Evolutionary conservation across 1,139 yeast species (phyloP).

Genomic region (Williopsis jadinii): DNA sequence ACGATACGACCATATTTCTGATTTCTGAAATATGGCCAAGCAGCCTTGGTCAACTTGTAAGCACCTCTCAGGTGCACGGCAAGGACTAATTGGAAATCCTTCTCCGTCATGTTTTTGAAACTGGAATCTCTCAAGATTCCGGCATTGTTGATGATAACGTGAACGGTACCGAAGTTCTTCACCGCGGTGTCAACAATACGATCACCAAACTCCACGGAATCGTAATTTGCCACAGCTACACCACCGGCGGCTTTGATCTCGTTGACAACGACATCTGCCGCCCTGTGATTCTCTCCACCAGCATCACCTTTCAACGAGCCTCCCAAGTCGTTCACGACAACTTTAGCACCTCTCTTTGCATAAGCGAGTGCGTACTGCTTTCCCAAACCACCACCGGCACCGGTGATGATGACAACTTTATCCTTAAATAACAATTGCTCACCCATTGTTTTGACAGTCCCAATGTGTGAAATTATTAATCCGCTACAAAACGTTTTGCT

Average conservation of each 20-base stretch:
- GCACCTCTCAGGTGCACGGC: conserved; percentile 91
- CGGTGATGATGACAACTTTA: conserved; percentile 87
- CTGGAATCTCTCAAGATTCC: conserved; percentile 75
- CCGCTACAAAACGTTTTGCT: background rate
- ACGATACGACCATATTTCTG: conserved; percentile 85
- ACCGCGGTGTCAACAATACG: conserved; percentile 84
- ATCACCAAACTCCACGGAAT: conserved; percentile 83
- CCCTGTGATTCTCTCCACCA: conserved; percentile 45
- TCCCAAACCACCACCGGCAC: conserved; percentile 98
- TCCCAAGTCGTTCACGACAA: conserved; percentile 88
- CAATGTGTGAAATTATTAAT: background rate
- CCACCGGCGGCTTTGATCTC: conserved; percentile 79
- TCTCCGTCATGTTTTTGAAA: conserved; percentile 72
- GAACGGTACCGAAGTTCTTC: conserved; percentile 82
- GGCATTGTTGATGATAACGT: conserved; percentile 86
- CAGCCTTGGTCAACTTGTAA: conserved; percentile 77
- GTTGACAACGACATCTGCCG: conserved; percentile 85
- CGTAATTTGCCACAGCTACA: conserved; percentile 87
- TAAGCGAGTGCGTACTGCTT: conserved; percentile 79
- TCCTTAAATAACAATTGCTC: conserved; percentile 47
- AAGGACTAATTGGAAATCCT: conserved; percentile 72
- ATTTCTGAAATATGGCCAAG: conserved; percentile 85
- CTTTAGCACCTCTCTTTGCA: conserved; percentile 89
- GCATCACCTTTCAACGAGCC: conserved; percentile 67
- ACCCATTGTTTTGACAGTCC: background rate